phyloP scores from a whole-genome alignment of 2,329 filamentous ascomycete genomes.

The Penicillium occitanis region DNA sequence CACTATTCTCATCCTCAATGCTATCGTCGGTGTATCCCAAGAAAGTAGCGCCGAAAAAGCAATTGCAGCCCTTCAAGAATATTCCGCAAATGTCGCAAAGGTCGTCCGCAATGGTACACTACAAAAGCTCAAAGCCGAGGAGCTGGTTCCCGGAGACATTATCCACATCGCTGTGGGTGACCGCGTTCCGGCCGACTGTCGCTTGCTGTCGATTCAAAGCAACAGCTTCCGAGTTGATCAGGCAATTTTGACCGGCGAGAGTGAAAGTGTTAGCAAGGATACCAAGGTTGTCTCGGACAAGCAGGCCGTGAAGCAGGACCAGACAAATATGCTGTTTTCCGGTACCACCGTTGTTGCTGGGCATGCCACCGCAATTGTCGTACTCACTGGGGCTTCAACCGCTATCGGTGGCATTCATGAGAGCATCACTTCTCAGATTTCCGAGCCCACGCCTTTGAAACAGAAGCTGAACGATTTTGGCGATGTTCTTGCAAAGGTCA shows the following conservation, averaged over 20 bases:
- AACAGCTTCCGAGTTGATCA: conserved; percentile 98
- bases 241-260: conserved; percentile 94
- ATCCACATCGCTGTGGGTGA: conserved; percentile 86
- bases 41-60: conserved; percentile 98
- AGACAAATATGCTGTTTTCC: conserved; percentile 96
- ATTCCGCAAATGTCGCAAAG: conserved; percentile 96
- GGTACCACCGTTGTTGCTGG: conserved; percentile 96
- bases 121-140: conserved; percentile 87
- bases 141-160: conserved; percentile 92
- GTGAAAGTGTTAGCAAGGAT: conserved; percentile 93
- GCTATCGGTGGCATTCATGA: conserved; percentile 99
- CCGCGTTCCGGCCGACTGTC: conserved; percentile 91
- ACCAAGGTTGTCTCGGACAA: conserved; percentile 66
- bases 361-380: conserved; percentile 86
- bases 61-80: conserved; percentile 96
- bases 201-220: conserved; percentile 85
- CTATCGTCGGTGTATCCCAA: conserved; percentile 95
- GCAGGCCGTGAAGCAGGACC: conserved; percentile 93
- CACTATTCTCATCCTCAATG: conserved; percentile 94
- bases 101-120: conserved; percentile 82
- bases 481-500: conserved; percentile 93
- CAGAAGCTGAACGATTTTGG: conserved; percentile 99
- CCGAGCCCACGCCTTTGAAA: conserved; percentile 93
- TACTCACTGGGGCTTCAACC: conserved; percentile 82
- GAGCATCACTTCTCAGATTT: conserved; percentile 97